Conservation (phyloP, 768 basidiomycete genomes). For the Pseudohyphozyma bogoriensis region DNA sequence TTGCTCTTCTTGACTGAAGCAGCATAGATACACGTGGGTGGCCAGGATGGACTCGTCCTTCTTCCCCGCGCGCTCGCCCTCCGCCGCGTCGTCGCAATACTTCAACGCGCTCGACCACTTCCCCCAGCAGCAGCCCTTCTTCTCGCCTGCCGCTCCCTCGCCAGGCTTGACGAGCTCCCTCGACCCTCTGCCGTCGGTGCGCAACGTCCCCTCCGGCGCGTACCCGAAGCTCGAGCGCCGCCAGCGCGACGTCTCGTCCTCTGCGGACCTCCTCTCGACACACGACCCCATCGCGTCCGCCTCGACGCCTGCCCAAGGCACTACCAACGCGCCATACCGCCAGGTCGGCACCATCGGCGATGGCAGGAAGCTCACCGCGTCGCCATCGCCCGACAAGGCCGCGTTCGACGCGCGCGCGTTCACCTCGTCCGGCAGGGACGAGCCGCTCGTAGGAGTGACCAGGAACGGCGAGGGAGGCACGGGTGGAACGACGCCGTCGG, state of each 20-base stretch:
- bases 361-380: conserved; percentile 2
- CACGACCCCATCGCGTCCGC: background rate
- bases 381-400: background rate
- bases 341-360: conserved; percentile 17
- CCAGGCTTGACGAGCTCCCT: background rate
- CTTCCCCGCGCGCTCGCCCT: background rate
- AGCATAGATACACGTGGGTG: too few relatives aligned
- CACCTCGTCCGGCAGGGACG: too few relatives aligned
- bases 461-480: background rate
- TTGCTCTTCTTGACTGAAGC: too few relatives aligned
- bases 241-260: conserved; percentile 5
- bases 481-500: background rate
- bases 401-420: background rate
- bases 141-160: background rate
- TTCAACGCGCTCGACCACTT: background rate
- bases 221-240: conserved; percentile 13
- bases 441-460: background rate
- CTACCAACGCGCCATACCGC: conserved; percentile 1
- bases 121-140: background rate
- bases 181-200: background rate
- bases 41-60: too few relatives aligned
- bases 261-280: background rate
- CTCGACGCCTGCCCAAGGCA: background rate
- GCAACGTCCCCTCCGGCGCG: background rate
- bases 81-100: background rate